Evolutionary conservation across 352 stramenopile species (phyloP).

Genomic region (Phytophthora fragariae): DNA sequence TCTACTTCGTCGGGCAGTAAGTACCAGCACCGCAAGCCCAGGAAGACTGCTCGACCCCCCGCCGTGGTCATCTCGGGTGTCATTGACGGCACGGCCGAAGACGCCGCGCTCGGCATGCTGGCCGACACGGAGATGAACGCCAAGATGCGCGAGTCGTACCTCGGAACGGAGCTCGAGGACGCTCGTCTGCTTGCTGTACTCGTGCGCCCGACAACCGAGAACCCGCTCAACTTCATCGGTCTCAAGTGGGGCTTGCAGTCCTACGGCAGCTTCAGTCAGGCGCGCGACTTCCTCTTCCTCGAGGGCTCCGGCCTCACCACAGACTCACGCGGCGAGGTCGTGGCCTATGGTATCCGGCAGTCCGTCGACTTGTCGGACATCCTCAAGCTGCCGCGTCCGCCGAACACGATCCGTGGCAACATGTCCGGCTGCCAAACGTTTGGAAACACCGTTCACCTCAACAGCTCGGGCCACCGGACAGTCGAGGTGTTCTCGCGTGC

Average conservation of each 20-base stretch:
- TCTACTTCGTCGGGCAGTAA: slow-evolving; percentile 35
- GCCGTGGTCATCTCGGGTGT: slow-evolving; percentile 43
- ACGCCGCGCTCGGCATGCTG: slow-evolving; percentile 48
- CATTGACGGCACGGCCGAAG: slow-evolving; percentile 48
- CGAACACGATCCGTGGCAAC: slow-evolving; percentile 47
- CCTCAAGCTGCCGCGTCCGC: slow-evolving; percentile 36
- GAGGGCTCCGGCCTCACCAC: slow-evolving; percentile 46
- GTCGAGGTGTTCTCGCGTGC: slow-evolving; percentile 50
- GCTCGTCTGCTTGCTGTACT: slow-evolving; percentile 47
- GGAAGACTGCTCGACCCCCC: slow-evolving; percentile 37
- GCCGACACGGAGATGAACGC: slow-evolving; percentile 50
- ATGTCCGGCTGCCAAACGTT: slow-evolving; percentile 47
- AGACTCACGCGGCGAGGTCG: slow-evolving; percentile 36
- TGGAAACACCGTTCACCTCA: slow-evolving; percentile 28
- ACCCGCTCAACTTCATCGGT: slow-evolving; percentile 52
- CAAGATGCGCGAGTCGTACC: slow-evolving; percentile 48
- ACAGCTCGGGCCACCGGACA: slow-evolving; percentile 15
- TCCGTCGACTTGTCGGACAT: slow-evolving; percentile 43
- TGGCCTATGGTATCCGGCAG: slow-evolving; percentile 44
- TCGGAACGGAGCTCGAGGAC: slow-evolving; percentile 48
- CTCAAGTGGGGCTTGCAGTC: slow-evolving; percentile 54
- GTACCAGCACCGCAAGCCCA: slow-evolving; percentile 20
- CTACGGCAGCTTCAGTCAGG: slow-evolving; percentile 45
- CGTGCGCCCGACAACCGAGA: slow-evolving; percentile 29
- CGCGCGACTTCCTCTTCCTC: slow-evolving; percentile 55